Base-by-base conservation (phyloP, 176 grass and related monocot species). In the Phoenix roebelenii region DNA sequence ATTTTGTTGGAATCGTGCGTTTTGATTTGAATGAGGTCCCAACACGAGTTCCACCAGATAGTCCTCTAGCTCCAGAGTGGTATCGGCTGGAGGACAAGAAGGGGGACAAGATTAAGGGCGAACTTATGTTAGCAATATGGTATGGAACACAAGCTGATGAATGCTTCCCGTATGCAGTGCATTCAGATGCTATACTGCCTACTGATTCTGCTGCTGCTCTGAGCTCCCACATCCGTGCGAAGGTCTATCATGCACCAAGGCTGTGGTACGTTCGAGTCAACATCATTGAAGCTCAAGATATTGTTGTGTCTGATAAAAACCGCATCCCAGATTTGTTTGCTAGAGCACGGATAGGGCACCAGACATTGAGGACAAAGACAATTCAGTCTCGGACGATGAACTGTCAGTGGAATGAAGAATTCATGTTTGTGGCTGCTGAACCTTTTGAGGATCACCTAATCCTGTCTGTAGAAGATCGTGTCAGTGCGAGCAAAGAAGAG, bases 111-210 rank as follows among this genome's bases (percentile, higher is more conserved):
- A 66, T 72, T 39, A 78, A 67, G 68, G 93, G 93, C 55, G 93
- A 98, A 78, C 22, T 98, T 62, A 98, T 98, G 93, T 76, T 98
- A 25, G 93, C 93, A 16, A 78, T 98, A 18, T 98, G 93, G 93
- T 64, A 64, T 0, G 93, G 93, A 55, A 98, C 93, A 19, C 93
- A 98, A 60, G 93, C 93, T 23, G 93, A 98, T 26, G 93, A 98
- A 51, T 81, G 78, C 79, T 98, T 98, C 67, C 87, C 84, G 4
- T 79, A 72, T 22, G 78, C 93, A 51, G 69, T 71, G 7, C 84
- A 92, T 64, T 88, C 87, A 30, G 93, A 86, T 25, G 60, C 78
- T 52, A 50, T 67, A 3, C n/a, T 70, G 15, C 12, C 79, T 23
- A 72, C 72, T 22, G 75, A 79, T 44, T 56, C 75, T 49, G 60